Percentiles rank a stretch among this genome's conserved stretches.
phyloP scores from a whole-genome alignment of 225 moss, liverwort and hornwort species.

The Polytrichum formosum region DNA sequence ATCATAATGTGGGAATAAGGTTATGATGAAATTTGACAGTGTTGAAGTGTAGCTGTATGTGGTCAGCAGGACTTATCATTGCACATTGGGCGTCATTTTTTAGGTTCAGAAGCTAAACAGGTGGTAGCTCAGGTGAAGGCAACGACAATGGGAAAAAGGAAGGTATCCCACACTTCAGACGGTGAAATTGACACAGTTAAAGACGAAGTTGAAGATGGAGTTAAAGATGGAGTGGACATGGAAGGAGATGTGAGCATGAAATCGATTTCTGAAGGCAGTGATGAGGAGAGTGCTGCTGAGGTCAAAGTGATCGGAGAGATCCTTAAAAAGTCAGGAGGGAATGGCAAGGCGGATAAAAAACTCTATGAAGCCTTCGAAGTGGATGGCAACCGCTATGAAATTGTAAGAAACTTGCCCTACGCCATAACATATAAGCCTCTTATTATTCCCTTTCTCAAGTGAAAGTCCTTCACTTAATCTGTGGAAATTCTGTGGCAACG shows the following conservation, averaged over 20 bases:
- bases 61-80: no score
- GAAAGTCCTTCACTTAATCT: no score
- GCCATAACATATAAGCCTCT: background rate
- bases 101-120: no score
- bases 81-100: no score
- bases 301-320: slow-evolving; percentile 13
- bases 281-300: slow-evolving; percentile 10
- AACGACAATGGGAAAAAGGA: slow-evolving; percentile 9
- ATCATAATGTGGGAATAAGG: background rate
- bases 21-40: background rate
- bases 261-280: slow-evolving; percentile 5
- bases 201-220: no score
- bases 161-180: background rate
- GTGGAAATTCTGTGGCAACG: no score
- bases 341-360: slow-evolving; percentile 5
- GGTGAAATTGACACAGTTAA: background rate
- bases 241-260: slow-evolving; percentile 1
- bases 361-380: slow-evolving; percentile 14
- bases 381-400: slow-evolving; percentile 11
- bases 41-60: background rate
- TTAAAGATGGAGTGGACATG: background rate
- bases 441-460: background rate
- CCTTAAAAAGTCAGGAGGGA: slow-evolving; percentile 10
- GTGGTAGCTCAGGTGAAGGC: no score
- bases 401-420: slow-evolving; percentile 3